These are phyloP conservation scores for Naganishia randhawae DNA, from an alignment of 768 basidiomycete genomes.

Conservation along the genomic window DNA sequence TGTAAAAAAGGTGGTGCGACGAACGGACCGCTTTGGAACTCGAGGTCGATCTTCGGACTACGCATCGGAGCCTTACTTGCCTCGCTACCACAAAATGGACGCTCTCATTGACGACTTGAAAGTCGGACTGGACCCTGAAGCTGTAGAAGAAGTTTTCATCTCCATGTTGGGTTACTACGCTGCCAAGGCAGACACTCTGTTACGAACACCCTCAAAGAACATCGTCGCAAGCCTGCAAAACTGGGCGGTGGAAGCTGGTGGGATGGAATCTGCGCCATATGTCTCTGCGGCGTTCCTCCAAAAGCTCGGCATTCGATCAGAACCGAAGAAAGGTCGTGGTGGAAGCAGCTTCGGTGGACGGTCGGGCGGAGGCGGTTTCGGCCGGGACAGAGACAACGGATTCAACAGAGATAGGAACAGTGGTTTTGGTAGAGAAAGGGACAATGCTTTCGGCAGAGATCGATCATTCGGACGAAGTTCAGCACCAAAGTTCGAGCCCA, in stretches of 20 bases:
- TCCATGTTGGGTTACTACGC: constrained; percentile 72
- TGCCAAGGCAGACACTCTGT: constrained; percentile 56
- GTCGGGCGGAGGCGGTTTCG: constrained; percentile 25
- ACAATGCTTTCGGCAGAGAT: constrained; percentile 9
- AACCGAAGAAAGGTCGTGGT: constrained; percentile 6
- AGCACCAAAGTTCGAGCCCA: too few relatives aligned
- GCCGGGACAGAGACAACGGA: constrained; percentile 22
- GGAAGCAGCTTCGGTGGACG: constrained; percentile 12
- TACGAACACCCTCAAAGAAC: constrained; percentile 51
- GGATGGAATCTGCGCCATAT: constrained; percentile 58
- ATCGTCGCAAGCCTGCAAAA: constrained; percentile 61
- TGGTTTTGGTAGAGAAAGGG: constrained; percentile 3
- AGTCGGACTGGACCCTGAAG: constrained; percentile 54
- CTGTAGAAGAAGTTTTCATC: constrained; percentile 62
- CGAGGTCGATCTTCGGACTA: constrained; percentile 20
- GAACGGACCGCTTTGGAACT: constrained; percentile 35
- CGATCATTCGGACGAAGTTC: constrained; percentile 25
- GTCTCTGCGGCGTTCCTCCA: constrained; percentile 57
- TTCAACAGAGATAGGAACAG: constrained; percentile 23
- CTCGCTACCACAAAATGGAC: constrained; percentile 38
- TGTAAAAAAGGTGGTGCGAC: constrained; percentile 45
- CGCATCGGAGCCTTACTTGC: constrained; percentile 27
- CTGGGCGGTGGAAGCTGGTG: constrained; percentile 62
- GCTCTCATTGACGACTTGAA: constrained; percentile 44
- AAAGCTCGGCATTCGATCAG: constrained; percentile 52